Evolutionary conservation across 1,139 yeast species (phyloP).

Genomic region (Trichomonascaceae sp.): DNA sequence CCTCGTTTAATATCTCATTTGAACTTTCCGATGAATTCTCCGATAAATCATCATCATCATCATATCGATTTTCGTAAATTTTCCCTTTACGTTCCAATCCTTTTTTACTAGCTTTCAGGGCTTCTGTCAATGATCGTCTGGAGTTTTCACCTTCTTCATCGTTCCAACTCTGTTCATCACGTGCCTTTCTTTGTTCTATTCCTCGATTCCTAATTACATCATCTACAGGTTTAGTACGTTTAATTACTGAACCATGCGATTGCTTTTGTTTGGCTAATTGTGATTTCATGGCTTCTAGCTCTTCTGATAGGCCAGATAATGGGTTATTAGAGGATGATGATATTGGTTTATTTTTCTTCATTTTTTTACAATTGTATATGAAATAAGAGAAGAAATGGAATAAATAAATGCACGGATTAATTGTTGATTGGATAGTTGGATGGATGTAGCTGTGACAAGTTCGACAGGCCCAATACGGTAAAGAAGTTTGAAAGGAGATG

Average conservation of each 20-base stretch:
- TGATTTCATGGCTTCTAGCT: slow-evolving; percentile 17
- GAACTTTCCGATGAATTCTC: neutral
- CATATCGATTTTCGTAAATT: neutral
- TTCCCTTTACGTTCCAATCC: neutral
- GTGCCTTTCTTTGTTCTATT: slow-evolving; percentile 4
- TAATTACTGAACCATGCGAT: slow-evolving; percentile 1
- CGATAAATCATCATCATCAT: neutral
- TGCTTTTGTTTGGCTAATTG: slow-evolving; percentile 14
- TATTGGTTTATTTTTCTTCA: slow-evolving; percentile 5
- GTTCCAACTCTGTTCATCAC: neutral
- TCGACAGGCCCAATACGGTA: too few species aligned
- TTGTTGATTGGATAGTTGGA: neutral
- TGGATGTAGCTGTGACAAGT: neutral
- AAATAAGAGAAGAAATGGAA: neutral
- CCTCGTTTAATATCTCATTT: neutral
- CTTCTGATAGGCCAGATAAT: slow-evolving; percentile 20
- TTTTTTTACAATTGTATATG: neutral
- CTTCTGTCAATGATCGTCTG: neutral
- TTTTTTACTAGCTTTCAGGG: neutral
- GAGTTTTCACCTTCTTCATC: neutral
- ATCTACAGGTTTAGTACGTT: neutral
- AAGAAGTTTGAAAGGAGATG: too few species aligned
- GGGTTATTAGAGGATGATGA: slow-evolving; percentile 17
- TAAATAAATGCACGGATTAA: neutral
- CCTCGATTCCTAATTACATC: slow-evolving; percentile 5